Base-by-base conservation (phyloP, 805 yeast genomes). In the Candida taoyuanica region DNA sequence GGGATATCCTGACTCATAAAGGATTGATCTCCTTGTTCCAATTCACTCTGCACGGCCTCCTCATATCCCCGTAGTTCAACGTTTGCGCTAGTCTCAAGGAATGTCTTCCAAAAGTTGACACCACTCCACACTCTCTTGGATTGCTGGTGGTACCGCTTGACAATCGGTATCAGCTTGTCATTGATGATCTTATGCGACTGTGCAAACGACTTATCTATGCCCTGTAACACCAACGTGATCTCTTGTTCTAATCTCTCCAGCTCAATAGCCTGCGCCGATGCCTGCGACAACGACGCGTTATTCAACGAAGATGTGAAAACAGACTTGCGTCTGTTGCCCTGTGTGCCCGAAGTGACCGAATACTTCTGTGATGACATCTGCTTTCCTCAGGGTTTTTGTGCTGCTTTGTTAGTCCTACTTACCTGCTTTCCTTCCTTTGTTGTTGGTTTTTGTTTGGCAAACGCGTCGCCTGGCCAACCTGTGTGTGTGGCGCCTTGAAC, bases 211-310 rank as follows among this genome's bases (percentile, higher is more conserved):
- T 77, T 71, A 61, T 87, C 95, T 17, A 88, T 84, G 33, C 79
- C 81, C 58, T 86, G 96, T 33, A 88, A 62, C 5, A 79, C 75
- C 37, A 82, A 58, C 0, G 95, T 85, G 29, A 85, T 83, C 53
- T 80, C 83, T 56, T 84, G 94, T 52, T 87, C 95, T 31, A 85
- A 58, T 49, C 75, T 68, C 52, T 86, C 94, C 52, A 81, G 37
- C 33, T 56, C 60, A 5, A 47, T 44, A 3, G 59, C 50, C 34
- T 56, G 59, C 5, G 47, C 40, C 0, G 58, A 42, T 1, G 56
- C 44, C 33, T 50, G 57, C 3, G 31, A 36, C n/a, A 44, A 11
- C 16, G 44, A 39, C 5, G 48, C 29, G 33, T 36, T 44, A 34
- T 40, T 49, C 15, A 37, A 13, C 3, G 40, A 36, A 0, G 58